Conservation (phyloP, 345 rosid genomes). For the Sapria himalayana region DNA sequence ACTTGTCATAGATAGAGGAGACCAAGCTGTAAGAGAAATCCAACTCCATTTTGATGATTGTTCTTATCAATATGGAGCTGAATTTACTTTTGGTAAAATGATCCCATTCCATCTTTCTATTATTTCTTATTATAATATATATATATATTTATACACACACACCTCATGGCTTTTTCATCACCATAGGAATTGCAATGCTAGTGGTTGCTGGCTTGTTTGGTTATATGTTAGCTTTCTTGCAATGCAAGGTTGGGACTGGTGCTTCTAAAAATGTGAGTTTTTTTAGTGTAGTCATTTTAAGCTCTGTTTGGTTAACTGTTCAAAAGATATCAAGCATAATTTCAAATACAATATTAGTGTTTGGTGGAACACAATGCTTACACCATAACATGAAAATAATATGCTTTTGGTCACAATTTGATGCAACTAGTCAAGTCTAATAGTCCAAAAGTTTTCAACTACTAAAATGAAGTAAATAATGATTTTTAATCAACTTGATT, state of each 20-base stretch:
- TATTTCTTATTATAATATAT: not conserved
- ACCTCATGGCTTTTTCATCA: conserved; percentile 7
- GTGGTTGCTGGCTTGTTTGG: conserved; percentile 89
- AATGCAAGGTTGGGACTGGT: conserved; percentile 45
- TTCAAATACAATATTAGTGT: no score
- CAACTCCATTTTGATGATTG: conserved; percentile 97
- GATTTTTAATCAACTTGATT: no score
- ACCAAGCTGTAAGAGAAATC: conserved; percentile 80
- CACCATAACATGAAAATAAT: no score
- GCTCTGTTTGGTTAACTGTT: no score
- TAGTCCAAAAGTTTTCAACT: no score
- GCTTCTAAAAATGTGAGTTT: conserved; percentile 47
- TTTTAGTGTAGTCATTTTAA: conserved; percentile 1
- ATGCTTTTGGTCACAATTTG: no score
- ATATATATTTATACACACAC: no score
- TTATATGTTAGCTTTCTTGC: conserved; percentile 90
- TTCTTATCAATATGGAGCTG: conserved; percentile 90
- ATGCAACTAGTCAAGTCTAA: no score
- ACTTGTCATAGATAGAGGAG: conserved; percentile 89
- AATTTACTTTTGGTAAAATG: conserved; percentile 67
- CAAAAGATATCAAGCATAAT: no score
- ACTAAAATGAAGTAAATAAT: no score
- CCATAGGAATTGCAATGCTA: conserved; percentile 82
- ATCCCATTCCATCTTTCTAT: not conserved
- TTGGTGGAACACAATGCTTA: no score